A percentile compares a stretch with the other conserved stretches of the same genome.
Conservation (phyloP, 2,329 filamentous ascomycete genomes). For the Uncinocarpus reesii region DNA sequence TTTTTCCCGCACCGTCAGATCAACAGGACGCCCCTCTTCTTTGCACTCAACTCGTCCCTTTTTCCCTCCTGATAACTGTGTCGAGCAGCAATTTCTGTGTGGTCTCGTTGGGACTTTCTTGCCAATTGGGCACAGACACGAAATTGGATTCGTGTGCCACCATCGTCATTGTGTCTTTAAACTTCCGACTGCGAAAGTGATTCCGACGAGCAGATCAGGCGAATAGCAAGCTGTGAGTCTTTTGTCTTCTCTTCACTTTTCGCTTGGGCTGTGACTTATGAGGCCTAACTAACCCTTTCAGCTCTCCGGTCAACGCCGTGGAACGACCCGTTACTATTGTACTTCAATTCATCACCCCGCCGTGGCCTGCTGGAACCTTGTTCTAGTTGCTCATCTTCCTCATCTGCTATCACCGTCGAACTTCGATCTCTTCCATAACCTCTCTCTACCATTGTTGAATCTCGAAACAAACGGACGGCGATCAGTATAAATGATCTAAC, state of each 20-base stretch:
- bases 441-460: background rate
- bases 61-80: background rate
- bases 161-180: background rate
- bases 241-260: background rate
- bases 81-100: background rate
- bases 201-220: background rate
- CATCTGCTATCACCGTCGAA: background rate
- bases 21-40: constrained; percentile 3
- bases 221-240: constrained; percentile 1
- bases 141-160: background rate
- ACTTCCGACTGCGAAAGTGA: background rate
- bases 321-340: background rate
- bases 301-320: background rate
- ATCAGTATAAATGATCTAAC: constrained; percentile 15
- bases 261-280: background rate
- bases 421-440: too few relatives aligned
- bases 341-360: background rate
- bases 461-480: background rate
- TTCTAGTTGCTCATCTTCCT: background rate
- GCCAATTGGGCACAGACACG: background rate
- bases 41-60: background rate
- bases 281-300: background rate
- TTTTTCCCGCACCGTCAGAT: background rate
- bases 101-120: background rate
- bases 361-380: background rate